phyloP scores from a whole-genome alignment of 345 rosid species.

The Rhodamnia argentea region DNA sequence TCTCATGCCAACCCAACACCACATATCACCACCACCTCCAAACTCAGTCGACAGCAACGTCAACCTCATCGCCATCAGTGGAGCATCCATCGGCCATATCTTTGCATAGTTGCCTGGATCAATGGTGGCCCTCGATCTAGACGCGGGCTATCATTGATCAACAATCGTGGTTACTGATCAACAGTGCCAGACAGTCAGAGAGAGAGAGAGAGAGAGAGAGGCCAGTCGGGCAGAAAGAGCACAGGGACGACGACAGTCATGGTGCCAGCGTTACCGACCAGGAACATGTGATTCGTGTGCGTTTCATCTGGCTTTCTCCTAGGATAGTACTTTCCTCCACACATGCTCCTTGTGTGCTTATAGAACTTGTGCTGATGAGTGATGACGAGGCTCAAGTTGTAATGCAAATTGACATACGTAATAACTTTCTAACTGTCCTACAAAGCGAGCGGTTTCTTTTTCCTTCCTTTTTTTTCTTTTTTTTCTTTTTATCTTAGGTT shows the following conservation, averaged over 20 bases:
- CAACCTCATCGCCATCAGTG: neutral
- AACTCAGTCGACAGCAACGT: neutral
- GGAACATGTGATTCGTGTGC: neutral
- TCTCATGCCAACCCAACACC: too few relatives aligned
- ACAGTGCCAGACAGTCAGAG: too few relatives aligned
- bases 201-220: too few relatives aligned
- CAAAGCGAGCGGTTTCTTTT: too few relatives aligned
- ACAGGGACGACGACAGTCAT: neutral
- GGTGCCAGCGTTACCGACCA: neutral
- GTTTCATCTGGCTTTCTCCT: neutral
- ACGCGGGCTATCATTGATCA: neutral
- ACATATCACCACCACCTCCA: neutral
- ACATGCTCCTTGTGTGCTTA: too few relatives aligned
- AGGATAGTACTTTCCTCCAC: neutral
- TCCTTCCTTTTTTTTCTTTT: too few relatives aligned
- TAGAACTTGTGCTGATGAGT: too few relatives aligned
- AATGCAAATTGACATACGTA: too few relatives aligned
- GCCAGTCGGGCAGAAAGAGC: neutral
- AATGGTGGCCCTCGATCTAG: neutral
- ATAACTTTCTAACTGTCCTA: too few relatives aligned
- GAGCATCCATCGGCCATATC: neutral
- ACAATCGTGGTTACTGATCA: neutral
- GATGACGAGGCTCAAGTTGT: too few relatives aligned
- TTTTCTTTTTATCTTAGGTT: too few relatives aligned
- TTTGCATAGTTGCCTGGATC: neutral